Conservation (phyloP, 108 stramenopile species). For the Skeletonema grethae region DNA sequence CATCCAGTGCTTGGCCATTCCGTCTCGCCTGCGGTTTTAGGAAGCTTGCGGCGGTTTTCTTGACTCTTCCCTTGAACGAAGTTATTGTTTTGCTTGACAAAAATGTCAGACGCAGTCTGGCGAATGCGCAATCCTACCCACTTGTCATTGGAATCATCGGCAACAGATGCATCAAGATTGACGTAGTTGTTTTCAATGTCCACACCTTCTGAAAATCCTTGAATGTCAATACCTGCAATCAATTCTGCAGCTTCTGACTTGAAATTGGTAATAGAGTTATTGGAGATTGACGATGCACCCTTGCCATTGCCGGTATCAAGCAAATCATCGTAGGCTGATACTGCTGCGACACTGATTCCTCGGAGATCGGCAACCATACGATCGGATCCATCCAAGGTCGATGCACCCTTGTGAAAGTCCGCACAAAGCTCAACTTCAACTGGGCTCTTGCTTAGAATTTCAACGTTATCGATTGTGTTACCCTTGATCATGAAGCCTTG, state of each 20-base stretch:
- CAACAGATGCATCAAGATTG: too few species aligned
- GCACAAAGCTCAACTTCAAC: background rate
- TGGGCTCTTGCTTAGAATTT: slow-evolving; percentile 9
- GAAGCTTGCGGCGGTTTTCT: too few species aligned
- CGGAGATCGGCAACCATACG: slow-evolving; percentile 9
- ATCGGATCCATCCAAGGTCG: background rate
- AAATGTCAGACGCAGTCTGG: background rate
- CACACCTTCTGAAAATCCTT: slow-evolving; percentile 3
- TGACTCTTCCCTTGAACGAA: background rate
- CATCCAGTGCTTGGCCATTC: too few species aligned
- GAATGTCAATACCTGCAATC: slow-evolving; percentile 14
- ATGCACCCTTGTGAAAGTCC: slow-evolving; percentile 9
- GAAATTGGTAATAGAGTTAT: slow-evolving; percentile 8
- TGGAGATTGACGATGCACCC: background rate
- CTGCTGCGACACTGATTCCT: slow-evolving; percentile 15
- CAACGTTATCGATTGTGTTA: slow-evolving; percentile 19
- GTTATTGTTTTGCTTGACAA: background rate
- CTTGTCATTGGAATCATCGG: too few species aligned
- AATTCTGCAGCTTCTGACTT: slow-evolving; percentile 4
- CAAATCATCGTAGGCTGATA: background rate
- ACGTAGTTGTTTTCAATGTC: background rate
- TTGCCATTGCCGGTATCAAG: background rate
- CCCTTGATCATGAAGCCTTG: slow-evolving; percentile 10
- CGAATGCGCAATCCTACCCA: slow-evolving; percentile 9
- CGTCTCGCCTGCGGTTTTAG: too few species aligned